Conservation (phyloP, 139 green algal species). For the Helicosporidium sp. region DNA sequence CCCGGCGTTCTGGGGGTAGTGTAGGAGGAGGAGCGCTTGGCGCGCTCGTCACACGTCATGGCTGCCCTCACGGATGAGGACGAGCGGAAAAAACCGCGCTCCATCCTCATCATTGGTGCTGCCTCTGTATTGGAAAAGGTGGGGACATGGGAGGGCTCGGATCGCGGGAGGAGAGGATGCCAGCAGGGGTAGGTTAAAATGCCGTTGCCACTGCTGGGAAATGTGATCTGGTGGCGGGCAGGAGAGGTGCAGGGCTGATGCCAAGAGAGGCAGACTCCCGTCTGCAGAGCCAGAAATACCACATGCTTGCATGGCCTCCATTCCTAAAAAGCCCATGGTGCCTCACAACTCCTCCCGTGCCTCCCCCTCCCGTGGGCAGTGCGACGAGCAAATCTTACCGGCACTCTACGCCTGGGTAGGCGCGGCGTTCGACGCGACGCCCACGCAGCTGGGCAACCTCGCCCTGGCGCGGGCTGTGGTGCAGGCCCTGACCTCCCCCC, state of each 20-base stretch:
- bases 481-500: conserved; percentile 32
- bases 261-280: background rate
- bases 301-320: background rate
- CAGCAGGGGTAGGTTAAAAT: too few species aligned
- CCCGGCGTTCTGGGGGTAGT: background rate
- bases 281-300: background rate
- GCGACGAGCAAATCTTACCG: conserved; percentile 51
- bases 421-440: conserved; percentile 31
- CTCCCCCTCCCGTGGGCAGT: background rate
- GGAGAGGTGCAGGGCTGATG: too few species aligned
- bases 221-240: too few species aligned
- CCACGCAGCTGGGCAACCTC: conserved; percentile 42
- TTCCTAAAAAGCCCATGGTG: background rate
- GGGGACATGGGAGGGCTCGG: background rate
- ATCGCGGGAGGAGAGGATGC: too few species aligned
- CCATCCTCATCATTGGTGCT: background rate
- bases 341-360: background rate
- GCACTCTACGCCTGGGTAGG: conserved; percentile 57
- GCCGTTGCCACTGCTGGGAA: too few species aligned
- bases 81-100: background rate
- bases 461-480: conserved; percentile 44
- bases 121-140: background rate
- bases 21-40: background rate
- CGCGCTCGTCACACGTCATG: background rate
- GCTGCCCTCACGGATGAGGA: background rate